Percentiles rank a stretch among this genome's conserved stretches.
These are phyloP conservation scores for Pseudohalonectria lignicola DNA, from an alignment of 2,329 filamentous ascomycete species.

Conservation along the genomic window DNA sequence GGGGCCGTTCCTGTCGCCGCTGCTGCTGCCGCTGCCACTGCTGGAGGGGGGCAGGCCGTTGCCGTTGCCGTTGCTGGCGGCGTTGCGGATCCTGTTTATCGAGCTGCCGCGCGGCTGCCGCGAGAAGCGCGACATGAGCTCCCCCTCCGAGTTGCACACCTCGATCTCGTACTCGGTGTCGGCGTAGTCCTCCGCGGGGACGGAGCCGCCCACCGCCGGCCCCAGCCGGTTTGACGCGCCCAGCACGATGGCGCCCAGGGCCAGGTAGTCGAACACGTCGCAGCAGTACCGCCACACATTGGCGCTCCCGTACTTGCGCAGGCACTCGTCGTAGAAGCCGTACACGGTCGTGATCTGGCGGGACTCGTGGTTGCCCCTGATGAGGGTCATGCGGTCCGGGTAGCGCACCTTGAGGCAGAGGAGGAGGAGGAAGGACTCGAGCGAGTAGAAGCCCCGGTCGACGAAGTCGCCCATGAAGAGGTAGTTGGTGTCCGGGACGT, in stretches of 20 bases:
- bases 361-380: conserved; percentile 91
- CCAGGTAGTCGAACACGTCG: conserved; percentile 95
- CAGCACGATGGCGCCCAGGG: conserved; percentile 80
- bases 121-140: conserved; percentile 63
- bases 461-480: conserved; percentile 99
- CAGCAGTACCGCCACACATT: conserved; percentile 98
- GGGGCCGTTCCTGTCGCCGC: conserved; percentile 38
- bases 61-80: conserved; percentile 3
- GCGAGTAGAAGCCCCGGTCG: conserved; percentile 93
- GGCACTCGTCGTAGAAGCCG: conserved; percentile 95
- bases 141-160: conserved; percentile 75
- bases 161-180: conserved; percentile 83
- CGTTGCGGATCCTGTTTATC: conserved; percentile 8
- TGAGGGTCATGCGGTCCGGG: conserved; percentile 91
- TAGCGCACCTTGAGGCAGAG: conserved; percentile 96
- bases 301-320: conserved; percentile 90
- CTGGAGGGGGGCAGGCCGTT: conserved; percentile 11
- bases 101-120: conserved; percentile 28
- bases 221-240: conserved; percentile 63
- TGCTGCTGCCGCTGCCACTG: conserved; percentile 6
- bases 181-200: conserved; percentile 31
- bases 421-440: conserved; percentile 92
- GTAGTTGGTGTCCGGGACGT: conserved; percentile 92
- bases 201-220: conserved; percentile 31
- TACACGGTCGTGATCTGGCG: conserved; percentile 96